Conservation (phyloP, 495 filamentous ascomycete genomes). For the Penicillium paradoxum region DNA sequence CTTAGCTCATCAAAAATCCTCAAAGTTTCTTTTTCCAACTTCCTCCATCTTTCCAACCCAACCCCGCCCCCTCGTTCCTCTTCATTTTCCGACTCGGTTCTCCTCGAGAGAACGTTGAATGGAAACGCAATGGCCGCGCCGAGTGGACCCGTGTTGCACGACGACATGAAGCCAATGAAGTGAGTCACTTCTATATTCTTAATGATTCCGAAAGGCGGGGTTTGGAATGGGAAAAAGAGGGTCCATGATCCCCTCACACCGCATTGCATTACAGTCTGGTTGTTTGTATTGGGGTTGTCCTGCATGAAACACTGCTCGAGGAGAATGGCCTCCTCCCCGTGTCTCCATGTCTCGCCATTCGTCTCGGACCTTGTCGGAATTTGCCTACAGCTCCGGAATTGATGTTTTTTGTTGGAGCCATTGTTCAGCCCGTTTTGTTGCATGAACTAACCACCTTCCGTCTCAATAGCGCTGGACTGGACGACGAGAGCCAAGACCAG, state of each 20-base stretch:
- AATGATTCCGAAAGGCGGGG: constrained; percentile 1
- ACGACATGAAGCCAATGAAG: constrained; percentile 51
- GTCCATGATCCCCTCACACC: constrained; percentile 16
- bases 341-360: not conserved
- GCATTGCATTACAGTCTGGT: constrained; percentile 17
- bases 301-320: constrained; percentile 3
- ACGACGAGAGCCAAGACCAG: constrained; percentile 69
- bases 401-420: not conserved
- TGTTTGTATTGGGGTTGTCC: constrained; percentile 2
- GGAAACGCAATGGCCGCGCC: constrained; percentile 47
- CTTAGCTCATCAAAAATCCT: constrained; percentile 35
- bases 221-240: constrained; percentile 8
- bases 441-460: constrained; percentile 23
- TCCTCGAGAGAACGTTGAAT: constrained; percentile 31
- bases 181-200: constrained; percentile 13
- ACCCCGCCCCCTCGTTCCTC: constrained; percentile 5
- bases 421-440: not conserved
- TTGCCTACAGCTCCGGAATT: constrained; percentile 6
- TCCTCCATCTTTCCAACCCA: constrained; percentile 3
- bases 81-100: not conserved
- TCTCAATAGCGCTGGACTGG: constrained; percentile 36
- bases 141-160: constrained; percentile 47
- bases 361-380: constrained; percentile 7
- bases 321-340: not conserved
- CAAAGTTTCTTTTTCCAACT: constrained; percentile 22